These are phyloP conservation scores for Sequoia sempervirens DNA, from an alignment of 75 land plant species.

Conservation along the genomic window DNA sequence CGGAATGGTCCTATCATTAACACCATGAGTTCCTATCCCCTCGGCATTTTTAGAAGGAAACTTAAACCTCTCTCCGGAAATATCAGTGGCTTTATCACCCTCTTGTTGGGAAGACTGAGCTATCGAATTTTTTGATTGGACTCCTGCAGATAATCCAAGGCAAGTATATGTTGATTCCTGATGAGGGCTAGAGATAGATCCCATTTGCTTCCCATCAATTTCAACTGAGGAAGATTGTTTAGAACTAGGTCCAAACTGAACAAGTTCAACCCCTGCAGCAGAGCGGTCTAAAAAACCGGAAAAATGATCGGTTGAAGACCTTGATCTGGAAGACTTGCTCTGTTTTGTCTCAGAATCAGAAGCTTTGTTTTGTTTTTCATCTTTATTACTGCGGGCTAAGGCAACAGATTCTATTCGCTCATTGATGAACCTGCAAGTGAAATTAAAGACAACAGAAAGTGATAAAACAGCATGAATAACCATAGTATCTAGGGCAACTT, in stretches of 20 bases:
- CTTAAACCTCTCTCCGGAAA: neutral
- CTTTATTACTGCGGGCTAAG: conserved; percentile 22
- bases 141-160: neutral
- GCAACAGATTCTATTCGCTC: conserved; percentile 65
- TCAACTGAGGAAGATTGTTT: conserved; percentile 9
- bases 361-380: conserved; percentile 18
- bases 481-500: neutral
- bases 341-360: conserved; percentile 18
- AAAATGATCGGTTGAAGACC: conserved; percentile 34
- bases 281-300: conserved; percentile 41
- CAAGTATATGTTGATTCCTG: neutral
- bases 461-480: neutral
- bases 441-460: neutral
- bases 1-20: conserved; percentile 18
- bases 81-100: neutral
- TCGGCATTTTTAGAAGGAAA: conserved; percentile 24
- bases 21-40: conserved; percentile 8
- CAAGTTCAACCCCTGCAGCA: conserved; percentile 62
- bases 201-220: neutral
- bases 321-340: conserved; percentile 19
- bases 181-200: neutral
- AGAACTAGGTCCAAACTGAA: conserved; percentile 34
- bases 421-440: conserved; percentile 69
- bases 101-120: neutral
- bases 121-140: neutral